Evolutionary conservation across 2,329 filamentous ascomycete species (phyloP).

Genomic region (Xylaria sp.): DNA sequence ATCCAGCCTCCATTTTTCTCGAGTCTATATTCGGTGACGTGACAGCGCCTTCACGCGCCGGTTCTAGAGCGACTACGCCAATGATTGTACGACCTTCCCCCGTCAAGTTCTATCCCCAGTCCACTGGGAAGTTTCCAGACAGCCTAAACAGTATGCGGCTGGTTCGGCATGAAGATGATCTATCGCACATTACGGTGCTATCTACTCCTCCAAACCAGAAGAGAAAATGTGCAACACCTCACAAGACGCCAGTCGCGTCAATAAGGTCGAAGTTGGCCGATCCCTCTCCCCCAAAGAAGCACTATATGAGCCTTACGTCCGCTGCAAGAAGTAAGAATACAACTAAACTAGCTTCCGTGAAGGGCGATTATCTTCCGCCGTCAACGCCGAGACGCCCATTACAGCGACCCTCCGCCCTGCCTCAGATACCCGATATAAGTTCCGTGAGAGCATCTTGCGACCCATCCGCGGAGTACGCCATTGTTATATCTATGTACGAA

Average conservation of each 20-base stretch:
- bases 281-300: conserved; percentile 49
- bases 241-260: conserved; percentile 41
- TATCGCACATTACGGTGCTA: conserved; percentile 44
- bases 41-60: conserved; percentile 65
- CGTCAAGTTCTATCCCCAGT: conserved; percentile 41
- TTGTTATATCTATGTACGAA: conserved; percentile 97
- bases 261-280: conserved; percentile 50
- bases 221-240: conserved; percentile 10
- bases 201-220: conserved; percentile 46
- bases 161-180: conserved; percentile 51
- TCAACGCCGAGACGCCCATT: conserved; percentile 71
- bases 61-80: conserved; percentile 75
- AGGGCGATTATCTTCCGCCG: conserved; percentile 64
- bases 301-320: conserved; percentile 59
- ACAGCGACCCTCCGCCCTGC: conserved; percentile 76
- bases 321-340: conserved; percentile 58
- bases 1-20: conserved; percentile 79
- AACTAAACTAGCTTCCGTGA: conserved; percentile 58
- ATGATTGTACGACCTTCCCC: conserved; percentile 70
- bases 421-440: conserved; percentile 79
- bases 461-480: conserved; percentile 79
- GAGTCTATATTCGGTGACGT: conserved; percentile 80
- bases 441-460: conserved; percentile 75
- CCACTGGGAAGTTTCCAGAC: conserved; percentile 44
- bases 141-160: conserved; percentile 60